A percentile compares a stretch with the other conserved stretches of the same genome.
Evolutionary conservation across 2,329 filamentous ascomycete genomes (phyloP).

Genomic region (Exophiala phaeomuriformis): DNA sequence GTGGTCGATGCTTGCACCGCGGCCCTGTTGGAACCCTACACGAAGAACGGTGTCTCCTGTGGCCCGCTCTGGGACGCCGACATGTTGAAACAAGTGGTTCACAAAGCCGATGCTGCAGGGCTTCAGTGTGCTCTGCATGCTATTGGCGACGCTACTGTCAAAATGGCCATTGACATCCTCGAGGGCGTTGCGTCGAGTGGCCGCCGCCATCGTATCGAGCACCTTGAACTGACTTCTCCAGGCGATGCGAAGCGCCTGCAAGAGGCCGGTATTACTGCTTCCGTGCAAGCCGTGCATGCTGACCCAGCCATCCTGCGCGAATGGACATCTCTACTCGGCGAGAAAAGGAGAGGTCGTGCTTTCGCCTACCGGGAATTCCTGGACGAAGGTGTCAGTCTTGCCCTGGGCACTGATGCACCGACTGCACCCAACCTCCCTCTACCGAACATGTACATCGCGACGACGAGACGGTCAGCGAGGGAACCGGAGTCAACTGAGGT

Average conservation of each 20-base stretch:
- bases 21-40: conserved; percentile 43
- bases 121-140: conserved; percentile 47
- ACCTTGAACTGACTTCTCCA: conserved; percentile 44
- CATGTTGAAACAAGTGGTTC: conserved; percentile 39
- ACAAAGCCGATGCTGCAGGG: conserved; percentile 38
- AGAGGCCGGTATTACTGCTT: conserved; percentile 40
- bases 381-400: conserved; percentile 40
- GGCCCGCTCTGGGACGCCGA: conserved; percentile 43
- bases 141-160: conserved; percentile 45
- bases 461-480: conserved; percentile 41
- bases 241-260: conserved; percentile 44
- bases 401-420: conserved; percentile 45
- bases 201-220: conserved; percentile 45
- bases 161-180: conserved; percentile 42
- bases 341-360: conserved; percentile 40
- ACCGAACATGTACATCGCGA: conserved; percentile 45
- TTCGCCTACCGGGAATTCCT: conserved; percentile 47
- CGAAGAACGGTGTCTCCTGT: conserved; percentile 34
- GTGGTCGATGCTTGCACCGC: conserved; percentile 48
- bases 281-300: conserved; percentile 36
- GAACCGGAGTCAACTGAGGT: conserved; percentile 35
- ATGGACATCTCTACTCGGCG: conserved; percentile 42
- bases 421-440: conserved; percentile 43
- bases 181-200: conserved; percentile 36
- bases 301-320: conserved; percentile 43